phyloP scores from a whole-genome alignment of 768 basidiomycete species.

The Termitomyces sp. region DNA sequence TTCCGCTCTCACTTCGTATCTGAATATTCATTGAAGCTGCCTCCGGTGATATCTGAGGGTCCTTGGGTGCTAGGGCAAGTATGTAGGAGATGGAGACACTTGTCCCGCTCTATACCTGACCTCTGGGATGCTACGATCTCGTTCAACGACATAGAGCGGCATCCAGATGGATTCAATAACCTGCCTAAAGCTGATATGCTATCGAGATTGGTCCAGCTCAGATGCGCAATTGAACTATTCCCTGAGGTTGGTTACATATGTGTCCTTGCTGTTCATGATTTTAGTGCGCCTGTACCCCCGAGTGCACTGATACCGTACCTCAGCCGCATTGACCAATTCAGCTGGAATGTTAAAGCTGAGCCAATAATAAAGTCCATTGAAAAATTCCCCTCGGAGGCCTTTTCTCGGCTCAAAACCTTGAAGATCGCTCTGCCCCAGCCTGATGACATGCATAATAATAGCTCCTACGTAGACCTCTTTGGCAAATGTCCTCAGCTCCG shows the following conservation, averaged over 20 bases:
- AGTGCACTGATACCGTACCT: neutral
- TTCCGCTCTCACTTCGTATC: neutral
- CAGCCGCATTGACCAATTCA: neutral
- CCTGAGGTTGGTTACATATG: neutral
- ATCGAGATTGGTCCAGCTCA: neutral
- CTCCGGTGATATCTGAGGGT: neutral
- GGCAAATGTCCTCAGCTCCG: neutral
- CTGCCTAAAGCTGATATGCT: neutral
- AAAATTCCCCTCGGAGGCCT: neutral
- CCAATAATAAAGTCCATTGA: neutral
- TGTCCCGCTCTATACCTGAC: neutral
- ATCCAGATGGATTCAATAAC: neutral
- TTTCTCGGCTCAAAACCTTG: neutral
- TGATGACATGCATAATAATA: neutral
- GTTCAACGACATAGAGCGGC: neutral
- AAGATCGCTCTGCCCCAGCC: neutral
- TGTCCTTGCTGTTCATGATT: neutral
- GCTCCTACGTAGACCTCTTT: neutral
- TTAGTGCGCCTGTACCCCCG: neutral
- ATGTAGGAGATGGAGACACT: neutral
- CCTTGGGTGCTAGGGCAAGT: conserved; percentile 1
- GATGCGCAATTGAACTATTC: neutral
- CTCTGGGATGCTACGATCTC: neutral
- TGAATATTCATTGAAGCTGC: neutral
- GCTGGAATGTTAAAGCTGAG: neutral